Base-by-base conservation (phyloP, 2,329 filamentous ascomycete genomes). In the Hypocrella siamensis region DNA sequence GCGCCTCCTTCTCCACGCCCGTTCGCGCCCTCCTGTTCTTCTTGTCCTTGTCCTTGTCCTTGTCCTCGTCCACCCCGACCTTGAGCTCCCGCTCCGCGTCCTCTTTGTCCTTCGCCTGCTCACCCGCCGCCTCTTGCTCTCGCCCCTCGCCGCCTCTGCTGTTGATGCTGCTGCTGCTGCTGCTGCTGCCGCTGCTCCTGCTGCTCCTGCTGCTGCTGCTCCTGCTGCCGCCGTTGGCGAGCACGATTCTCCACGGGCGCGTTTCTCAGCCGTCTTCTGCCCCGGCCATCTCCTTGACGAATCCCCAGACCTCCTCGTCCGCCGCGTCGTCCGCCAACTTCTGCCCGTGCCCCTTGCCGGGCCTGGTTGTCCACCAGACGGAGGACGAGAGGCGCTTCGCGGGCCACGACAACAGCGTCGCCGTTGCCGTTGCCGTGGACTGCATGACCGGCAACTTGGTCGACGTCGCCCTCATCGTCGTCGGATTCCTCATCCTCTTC, bases 361-460 rank as follows among this genome's bases (percentile, higher is more conserved):
- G 43, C 46, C 32, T 51, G 52, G 30, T 54, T 51, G 24, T 58
- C 56, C 25, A 62, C 59, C 18, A 73, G 63, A 19, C 68, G 59
- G 19, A 73, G 59, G 10, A 73, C 66, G 9, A 72, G 57, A 4
- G 68, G 68, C 2, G 63, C 68, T 43, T 73, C 68, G 3, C 63
- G 62, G 26, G 63, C 67, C n/a, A 72, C 58, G 14, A 47, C 57
- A 29, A 62, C 55, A 31, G 49, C 49, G 31, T 42, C 45, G n/a
- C 35, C 46, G 15, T 42, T 40, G 16, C 32, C 47, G 38, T 45
- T 50, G 35, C 16, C 27, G n/a, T 26, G 11, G 25, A 12, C 25
- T n/a, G 7, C 9, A 14, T 26, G 11, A 7, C 15, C 25, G 4
- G 8, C 12, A 12, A 3, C 21, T 9, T 9, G 4, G 12, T 12